These are phyloP conservation scores for Heterococcus sp. DNA, from an alignment of 108 stramenopile species.

Conservation along the genomic window DNA sequence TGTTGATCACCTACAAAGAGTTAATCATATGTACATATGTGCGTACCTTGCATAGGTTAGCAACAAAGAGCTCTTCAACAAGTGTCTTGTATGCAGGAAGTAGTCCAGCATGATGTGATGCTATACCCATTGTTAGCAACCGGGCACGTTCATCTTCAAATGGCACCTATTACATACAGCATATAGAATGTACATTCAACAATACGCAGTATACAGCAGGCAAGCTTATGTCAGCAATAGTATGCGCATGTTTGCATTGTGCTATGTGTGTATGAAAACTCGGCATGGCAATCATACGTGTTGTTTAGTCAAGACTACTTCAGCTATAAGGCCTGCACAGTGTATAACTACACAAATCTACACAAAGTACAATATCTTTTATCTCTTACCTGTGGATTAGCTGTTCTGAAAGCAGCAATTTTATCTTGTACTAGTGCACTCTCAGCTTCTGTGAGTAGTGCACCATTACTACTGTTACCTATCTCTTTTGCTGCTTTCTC, in stretches of 20 bases:
- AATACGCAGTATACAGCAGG: too few relatives aligned
- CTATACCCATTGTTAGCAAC: slow-evolving; percentile 71
- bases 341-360: not conserved
- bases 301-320: too few relatives aligned
- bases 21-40: not conserved
- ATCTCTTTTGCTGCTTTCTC: slow-evolving; percentile 71
- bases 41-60: slow-evolving; percentile 71
- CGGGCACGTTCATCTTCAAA: slow-evolving; percentile 19
- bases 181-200: not conserved
- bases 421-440: slow-evolving; percentile 62
- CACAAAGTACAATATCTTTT: too few relatives aligned
- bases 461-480: slow-evolving; percentile 13
- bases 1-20: not conserved
- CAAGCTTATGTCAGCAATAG: too few relatives aligned
- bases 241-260: too few relatives aligned
- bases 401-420: slow-evolving; percentile 63
- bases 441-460: slow-evolving; percentile 64
- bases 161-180: slow-evolving; percentile 3
- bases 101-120: slow-evolving; percentile 85
- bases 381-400: slow-evolving; percentile 36
- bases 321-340: not conserved
- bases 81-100: slow-evolving; percentile 84
- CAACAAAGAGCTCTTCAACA: slow-evolving; percentile 76
- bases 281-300: too few relatives aligned
- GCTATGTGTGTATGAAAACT: too few relatives aligned